Evolutionary conservation across 2,329 filamentous ascomycete genomes (phyloP).

Genomic region (Alternaria gaisen): DNA sequence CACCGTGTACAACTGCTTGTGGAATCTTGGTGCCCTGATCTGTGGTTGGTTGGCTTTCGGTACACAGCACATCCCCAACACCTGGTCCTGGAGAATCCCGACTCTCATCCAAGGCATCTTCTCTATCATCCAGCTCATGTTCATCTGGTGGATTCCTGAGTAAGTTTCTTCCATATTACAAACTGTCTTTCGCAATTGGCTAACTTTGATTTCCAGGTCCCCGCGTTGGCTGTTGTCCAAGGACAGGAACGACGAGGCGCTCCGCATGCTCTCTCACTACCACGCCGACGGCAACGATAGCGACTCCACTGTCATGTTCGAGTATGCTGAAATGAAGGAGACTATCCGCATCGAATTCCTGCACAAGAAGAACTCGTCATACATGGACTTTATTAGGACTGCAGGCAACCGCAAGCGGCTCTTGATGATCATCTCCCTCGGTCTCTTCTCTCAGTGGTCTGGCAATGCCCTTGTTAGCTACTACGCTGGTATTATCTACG

Average conservation of each 20-base stretch:
- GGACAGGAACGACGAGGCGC: conserved; percentile 69
- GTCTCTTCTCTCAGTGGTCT: conserved; percentile 73
- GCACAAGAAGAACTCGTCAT: conserved; percentile 60
- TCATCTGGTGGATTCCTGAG: conserved; percentile 71
- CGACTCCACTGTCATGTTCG: conserved; percentile 70
- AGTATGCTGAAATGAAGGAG: conserved; percentile 72
- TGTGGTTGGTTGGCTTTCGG: conserved; percentile 67
- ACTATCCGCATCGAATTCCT: conserved; percentile 67
- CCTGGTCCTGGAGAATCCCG: conserved; percentile 63
- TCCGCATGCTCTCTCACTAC: conserved; percentile 68
- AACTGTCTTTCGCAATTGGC: not conserved
- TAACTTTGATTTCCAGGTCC: conserved; percentile 7
- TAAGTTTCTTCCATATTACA: not conserved
- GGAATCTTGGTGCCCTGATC: conserved; percentile 67
- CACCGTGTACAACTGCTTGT: conserved; percentile 73
- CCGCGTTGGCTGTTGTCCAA: conserved; percentile 69
- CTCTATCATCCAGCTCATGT: conserved; percentile 65
- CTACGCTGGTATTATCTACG: conserved; percentile 71
- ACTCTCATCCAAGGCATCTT: conserved; percentile 62
- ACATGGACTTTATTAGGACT: conserved; percentile 69
- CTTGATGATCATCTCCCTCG: conserved; percentile 68
- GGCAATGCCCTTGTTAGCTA: conserved; percentile 74
- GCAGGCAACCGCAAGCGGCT: conserved; percentile 71
- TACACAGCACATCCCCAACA: conserved; percentile 51
- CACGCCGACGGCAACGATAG: conserved; percentile 68